phyloP scores from a whole-genome alignment of 2,329 filamentous ascomycete species.

The Aspergillus udagawae region DNA sequence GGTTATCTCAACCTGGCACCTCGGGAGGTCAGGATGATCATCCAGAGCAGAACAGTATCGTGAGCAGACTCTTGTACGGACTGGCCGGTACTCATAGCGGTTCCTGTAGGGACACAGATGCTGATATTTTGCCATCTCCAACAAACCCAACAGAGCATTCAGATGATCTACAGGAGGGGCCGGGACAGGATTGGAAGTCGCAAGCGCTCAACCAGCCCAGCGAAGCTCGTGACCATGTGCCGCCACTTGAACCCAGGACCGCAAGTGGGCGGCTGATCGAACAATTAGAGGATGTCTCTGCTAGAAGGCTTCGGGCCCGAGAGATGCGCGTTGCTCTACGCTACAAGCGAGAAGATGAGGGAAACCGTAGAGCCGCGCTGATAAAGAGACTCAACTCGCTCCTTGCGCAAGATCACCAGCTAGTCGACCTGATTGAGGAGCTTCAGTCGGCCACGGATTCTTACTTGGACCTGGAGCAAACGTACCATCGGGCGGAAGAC shows the following conservation, averaged over 20 bases:
- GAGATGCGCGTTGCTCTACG: conserved; percentile 20
- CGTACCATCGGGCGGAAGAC: conserved; percentile 23
- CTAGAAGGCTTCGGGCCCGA: conserved; percentile 16
- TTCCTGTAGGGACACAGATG: conserved; percentile 2
- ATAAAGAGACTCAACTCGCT: conserved; percentile 21
- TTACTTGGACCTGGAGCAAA: conserved; percentile 22
- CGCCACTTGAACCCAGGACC: not conserved
- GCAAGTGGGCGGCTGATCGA: conserved; percentile 8
- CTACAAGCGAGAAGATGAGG: conserved; percentile 23
- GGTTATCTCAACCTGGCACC: not conserved
- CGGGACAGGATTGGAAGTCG: not conserved
- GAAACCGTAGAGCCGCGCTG: conserved; percentile 13
- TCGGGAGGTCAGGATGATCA: not conserved
- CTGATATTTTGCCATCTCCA: not conserved
- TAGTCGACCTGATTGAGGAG: conserved; percentile 12
- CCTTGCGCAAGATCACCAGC: conserved; percentile 7
- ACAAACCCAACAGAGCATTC: conserved; percentile 3
- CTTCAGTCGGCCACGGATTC: conserved; percentile 17
- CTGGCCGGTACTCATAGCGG: not conserved
- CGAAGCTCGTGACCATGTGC: not conserved
- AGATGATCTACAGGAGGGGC: not conserved
- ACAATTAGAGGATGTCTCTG: conserved; percentile 13
- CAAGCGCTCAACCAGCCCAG: not conserved
- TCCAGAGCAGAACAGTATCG: not conserved
- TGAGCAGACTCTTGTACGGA: not conserved